Evolutionary conservation across 1,139 yeast species (phyloP).

Genomic region (Suzukiozyma palmioleophila): DNA sequence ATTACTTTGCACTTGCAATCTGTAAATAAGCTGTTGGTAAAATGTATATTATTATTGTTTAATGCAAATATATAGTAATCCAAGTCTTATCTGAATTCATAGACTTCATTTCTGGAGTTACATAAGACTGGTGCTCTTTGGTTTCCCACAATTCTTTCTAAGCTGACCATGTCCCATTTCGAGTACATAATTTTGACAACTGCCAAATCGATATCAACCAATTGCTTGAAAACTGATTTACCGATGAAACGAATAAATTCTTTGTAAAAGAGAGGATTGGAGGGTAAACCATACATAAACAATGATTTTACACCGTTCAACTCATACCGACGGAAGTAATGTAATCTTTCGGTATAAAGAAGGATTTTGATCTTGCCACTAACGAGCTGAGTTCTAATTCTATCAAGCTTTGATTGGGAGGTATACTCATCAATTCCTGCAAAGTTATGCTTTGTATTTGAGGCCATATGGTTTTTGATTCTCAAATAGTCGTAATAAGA

Average conservation of each 20-base stretch:
- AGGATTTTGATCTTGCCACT: slow-evolving; percentile 65
- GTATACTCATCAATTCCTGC: slow-evolving; percentile 82
- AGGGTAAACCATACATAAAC: slow-evolving; percentile 78
- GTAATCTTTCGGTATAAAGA: slow-evolving; percentile 88
- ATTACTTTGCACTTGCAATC: too few species aligned
- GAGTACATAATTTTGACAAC: slow-evolving; percentile 67
- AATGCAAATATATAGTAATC: background rate
- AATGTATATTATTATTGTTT: background rate
- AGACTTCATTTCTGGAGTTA: slow-evolving; percentile 66
- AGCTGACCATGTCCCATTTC: slow-evolving; percentile 73
- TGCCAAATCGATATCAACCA: slow-evolving; percentile 58
- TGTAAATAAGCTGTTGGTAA: too few species aligned
- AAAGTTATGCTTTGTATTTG: slow-evolving; percentile 57
- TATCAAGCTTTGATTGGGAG: slow-evolving; percentile 60
- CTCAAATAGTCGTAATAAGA: slow-evolving; percentile 84
- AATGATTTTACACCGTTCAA: slow-evolving; percentile 83
- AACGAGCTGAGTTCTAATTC: slow-evolving; percentile 65
- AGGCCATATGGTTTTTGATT: slow-evolving; percentile 65
- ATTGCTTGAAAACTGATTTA: slow-evolving; percentile 40
- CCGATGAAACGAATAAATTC: slow-evolving; percentile 62
- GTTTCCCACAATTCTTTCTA: slow-evolving; percentile 86
- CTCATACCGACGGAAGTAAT: slow-evolving; percentile 83
- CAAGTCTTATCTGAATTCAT: slow-evolving; percentile 53
- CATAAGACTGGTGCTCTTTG: slow-evolving; percentile 67
- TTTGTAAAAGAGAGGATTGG: slow-evolving; percentile 76